Percentiles rank a stretch among this genome's conserved stretches.
Conservation (phyloP, 805 yeast species). For the Candida andamanensis region DNA sequence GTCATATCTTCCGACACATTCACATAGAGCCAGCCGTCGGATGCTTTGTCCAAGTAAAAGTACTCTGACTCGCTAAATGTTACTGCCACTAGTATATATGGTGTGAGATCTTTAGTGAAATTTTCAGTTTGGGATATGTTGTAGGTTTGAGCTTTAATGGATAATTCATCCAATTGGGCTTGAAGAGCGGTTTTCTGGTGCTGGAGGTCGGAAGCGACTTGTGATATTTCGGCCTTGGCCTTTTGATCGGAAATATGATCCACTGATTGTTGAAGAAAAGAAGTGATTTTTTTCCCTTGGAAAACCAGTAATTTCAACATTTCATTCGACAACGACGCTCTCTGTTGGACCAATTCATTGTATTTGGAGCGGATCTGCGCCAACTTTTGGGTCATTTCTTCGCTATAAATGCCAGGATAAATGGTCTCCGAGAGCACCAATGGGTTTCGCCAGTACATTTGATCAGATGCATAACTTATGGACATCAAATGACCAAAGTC, state of each 20-base stretch:
- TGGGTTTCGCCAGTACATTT: conserved; percentile 13
- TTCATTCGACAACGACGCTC: conserved; percentile 17
- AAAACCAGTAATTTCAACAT: conserved; percentile 31
- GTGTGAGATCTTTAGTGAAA: conserved; percentile 2
- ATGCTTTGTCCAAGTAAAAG: conserved; percentile 17
- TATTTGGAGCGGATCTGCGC: conserved; percentile 16
- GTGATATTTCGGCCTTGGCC: conserved; percentile 11
- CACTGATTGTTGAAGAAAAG: conserved; percentile 20
- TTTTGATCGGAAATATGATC: conserved; percentile 12
- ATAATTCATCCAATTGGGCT: conserved; percentile 11
- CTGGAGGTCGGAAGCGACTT: conserved; percentile 16
- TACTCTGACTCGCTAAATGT: conserved; percentile 27
- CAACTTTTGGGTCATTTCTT: conserved; percentile 16
- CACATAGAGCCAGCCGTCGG: conserved; percentile 8
- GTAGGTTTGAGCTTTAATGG: conserved; percentile 11
- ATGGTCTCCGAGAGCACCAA: conserved; percentile 25
- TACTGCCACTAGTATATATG: conserved; percentile 26
- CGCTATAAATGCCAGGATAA: conserved; percentile 32
- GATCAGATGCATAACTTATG: conserved; percentile 24
- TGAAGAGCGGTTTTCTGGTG: conserved; percentile 13
- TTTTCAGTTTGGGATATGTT: conserved; percentile 6
- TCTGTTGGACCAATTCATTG: conserved; percentile 12
- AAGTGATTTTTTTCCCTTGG: conserved; percentile 34
- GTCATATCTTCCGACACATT: conserved; percentile 2
- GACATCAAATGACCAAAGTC: conserved; percentile 28